phyloP scores from a whole-genome alignment of 495 filamentous ascomycete genomes.

The Penicillium odoratum region DNA sequence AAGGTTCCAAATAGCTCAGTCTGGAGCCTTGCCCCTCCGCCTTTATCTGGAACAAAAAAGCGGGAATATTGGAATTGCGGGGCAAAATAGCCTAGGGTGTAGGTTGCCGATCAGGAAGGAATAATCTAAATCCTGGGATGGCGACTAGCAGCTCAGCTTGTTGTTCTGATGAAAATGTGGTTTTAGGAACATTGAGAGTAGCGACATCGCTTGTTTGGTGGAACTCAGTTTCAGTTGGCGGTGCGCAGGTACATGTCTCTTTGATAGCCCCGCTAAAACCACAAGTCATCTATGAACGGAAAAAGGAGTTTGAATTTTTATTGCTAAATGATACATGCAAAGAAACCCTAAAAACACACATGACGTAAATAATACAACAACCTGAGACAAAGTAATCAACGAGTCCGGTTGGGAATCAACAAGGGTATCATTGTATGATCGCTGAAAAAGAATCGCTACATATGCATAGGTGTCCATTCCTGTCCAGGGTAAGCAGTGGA shows the following conservation, averaged over 20 bases:
- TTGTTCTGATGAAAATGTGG: background rate
- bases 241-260: background rate
- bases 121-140: background rate
- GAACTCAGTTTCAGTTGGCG: background rate
- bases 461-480: constrained; percentile 67
- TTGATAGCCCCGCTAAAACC: background rate
- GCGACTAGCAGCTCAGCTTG: background rate
- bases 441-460: constrained; percentile 18
- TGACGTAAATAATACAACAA: background rate
- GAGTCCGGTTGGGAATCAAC: background rate
- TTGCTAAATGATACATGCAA: background rate
- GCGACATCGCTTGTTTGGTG: background rate
- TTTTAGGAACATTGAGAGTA: background rate
- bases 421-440: constrained; percentile 18
- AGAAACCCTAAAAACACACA: background rate
- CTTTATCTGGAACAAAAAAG: background rate
- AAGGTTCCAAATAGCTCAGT: background rate
- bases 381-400: background rate
- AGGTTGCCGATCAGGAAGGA: background rate
- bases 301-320: background rate
- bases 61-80: background rate
- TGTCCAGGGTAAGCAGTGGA: constrained; percentile 80
- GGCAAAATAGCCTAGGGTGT: background rate
- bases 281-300: background rate
- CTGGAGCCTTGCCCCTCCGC: background rate